Evolutionary conservation across 805 yeast species (phyloP).

Genomic region (Myxozyma udenii): DNA sequence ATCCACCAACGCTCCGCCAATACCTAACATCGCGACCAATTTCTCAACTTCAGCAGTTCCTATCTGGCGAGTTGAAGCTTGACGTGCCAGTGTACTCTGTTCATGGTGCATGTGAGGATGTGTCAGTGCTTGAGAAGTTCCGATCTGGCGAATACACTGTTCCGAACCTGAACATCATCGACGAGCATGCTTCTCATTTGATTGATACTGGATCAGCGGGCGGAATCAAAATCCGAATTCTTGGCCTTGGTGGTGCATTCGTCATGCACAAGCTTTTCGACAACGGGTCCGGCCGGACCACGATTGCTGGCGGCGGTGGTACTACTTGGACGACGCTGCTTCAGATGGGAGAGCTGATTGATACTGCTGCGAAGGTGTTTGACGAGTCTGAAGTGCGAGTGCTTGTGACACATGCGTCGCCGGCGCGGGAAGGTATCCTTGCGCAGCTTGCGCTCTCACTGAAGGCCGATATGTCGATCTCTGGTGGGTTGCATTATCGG

Average conservation of each 20-base stretch:
- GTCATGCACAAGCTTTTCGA: constrained; percentile 67
- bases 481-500: constrained; percentile 69
- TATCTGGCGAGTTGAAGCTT: constrained; percentile 45
- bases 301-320: constrained; percentile 60
- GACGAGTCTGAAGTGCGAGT: constrained; percentile 52
- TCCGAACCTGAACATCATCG: constrained; percentile 59
- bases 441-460: constrained; percentile 64
- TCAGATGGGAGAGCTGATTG: constrained; percentile 65
- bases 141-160: constrained; percentile 52
- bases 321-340: constrained; percentile 70
- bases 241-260: constrained; percentile 72
- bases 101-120: constrained; percentile 76
- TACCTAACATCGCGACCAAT: constrained; percentile 35
- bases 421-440: constrained; percentile 64
- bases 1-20: constrained; percentile 41
- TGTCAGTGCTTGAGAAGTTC: constrained; percentile 61
- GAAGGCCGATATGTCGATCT: constrained; percentile 67
- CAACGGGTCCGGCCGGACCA: constrained; percentile 51
- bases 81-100: constrained; percentile 69
- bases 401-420: constrained; percentile 67
- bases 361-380: constrained; percentile 45
- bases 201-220: constrained; percentile 40
- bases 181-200: constrained; percentile 51
- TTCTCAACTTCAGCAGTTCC: constrained; percentile 52
- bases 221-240: constrained; percentile 51